Conservation (phyloP, 1,284 basidiomycete species). For the Caloboletus inedulis region DNA sequence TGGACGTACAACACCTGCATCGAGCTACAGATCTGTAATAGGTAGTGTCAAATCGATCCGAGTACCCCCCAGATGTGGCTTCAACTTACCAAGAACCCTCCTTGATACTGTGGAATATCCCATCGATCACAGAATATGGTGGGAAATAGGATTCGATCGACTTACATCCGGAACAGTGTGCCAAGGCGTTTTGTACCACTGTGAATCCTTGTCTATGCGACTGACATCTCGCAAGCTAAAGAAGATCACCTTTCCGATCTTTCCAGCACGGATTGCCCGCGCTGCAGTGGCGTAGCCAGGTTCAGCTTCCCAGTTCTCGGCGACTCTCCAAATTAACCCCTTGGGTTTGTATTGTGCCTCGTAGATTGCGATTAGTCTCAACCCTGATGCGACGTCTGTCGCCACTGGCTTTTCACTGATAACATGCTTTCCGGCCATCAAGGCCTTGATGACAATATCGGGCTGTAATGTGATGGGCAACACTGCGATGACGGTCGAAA, state of each 20-base stretch:
- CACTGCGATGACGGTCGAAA: constrained; percentile 70
- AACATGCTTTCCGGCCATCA: constrained; percentile 79
- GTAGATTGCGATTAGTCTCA: constrained; percentile 64
- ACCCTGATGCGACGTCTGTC: constrained; percentile 60
- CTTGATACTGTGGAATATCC: constrained; percentile 61
- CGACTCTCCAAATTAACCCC: constrained; percentile 80
- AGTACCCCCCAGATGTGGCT: background rate
- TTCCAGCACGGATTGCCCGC: constrained; percentile 51
- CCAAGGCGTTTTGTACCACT: constrained; percentile 82
- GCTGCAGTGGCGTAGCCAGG: constrained; percentile 54
- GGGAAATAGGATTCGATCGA: constrained; percentile 13
- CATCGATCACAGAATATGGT: background rate
- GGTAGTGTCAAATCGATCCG: background rate
- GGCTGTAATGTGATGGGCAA: constrained; percentile 79
- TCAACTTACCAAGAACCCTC: constrained; percentile 65
- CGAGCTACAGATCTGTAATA: constrained; percentile 41
- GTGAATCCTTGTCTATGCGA: constrained; percentile 57
- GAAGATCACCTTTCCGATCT: constrained; percentile 61
- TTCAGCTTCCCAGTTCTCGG: constrained; percentile 80
- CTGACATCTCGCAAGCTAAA: constrained; percentile 59
- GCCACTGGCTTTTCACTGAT: constrained; percentile 86
- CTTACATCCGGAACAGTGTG: constrained; percentile 75
- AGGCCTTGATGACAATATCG: constrained; percentile 55
- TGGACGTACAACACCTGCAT: constrained; percentile 64
- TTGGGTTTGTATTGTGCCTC: constrained; percentile 61